phyloP scores from a whole-genome alignment of 345 rosid species.

The Brassica juncea region DNA sequence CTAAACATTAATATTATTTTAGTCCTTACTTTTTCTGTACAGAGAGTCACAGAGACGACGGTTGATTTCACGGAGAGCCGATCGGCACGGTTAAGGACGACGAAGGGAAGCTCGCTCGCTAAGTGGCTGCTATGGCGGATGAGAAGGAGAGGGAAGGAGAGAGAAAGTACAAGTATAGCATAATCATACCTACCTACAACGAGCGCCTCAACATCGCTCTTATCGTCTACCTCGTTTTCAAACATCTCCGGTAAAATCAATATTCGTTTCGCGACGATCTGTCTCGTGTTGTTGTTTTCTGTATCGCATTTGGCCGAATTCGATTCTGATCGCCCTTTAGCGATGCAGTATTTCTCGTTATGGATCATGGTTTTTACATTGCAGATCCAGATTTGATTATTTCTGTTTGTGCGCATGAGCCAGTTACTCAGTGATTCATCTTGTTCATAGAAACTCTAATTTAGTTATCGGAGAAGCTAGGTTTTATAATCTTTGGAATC shows the following conservation, averaged over 20 bases:
- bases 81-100: background rate
- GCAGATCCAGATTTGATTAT: constrained; percentile 6
- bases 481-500: background rate
- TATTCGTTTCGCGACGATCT: background rate
- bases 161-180: constrained; percentile 66
- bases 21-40: no score
- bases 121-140: constrained; percentile 25
- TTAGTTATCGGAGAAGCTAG: background rate
- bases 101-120: constrained; percentile 15
- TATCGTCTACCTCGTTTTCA: constrained; percentile 82
- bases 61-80: constrained; percentile 1
- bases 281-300: background rate
- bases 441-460: background rate
- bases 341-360: background rate
- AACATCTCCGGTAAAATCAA: constrained; percentile 65
- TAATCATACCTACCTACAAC: constrained; percentile 88
- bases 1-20: no score
- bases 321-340: constrained; percentile 11
- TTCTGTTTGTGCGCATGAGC: constrained; percentile 27
- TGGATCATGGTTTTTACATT: constrained; percentile 8
- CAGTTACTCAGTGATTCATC: background rate
- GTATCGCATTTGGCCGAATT: constrained; percentile 12
- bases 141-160: constrained; percentile 27
- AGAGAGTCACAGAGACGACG: background rate
- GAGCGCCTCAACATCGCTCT: constrained; percentile 92